A percentile compares a stretch with the other conserved stretches of the same genome.
Conservation (phyloP, 768 basidiomycete genomes). For the Leccinum truebloodii region DNA sequence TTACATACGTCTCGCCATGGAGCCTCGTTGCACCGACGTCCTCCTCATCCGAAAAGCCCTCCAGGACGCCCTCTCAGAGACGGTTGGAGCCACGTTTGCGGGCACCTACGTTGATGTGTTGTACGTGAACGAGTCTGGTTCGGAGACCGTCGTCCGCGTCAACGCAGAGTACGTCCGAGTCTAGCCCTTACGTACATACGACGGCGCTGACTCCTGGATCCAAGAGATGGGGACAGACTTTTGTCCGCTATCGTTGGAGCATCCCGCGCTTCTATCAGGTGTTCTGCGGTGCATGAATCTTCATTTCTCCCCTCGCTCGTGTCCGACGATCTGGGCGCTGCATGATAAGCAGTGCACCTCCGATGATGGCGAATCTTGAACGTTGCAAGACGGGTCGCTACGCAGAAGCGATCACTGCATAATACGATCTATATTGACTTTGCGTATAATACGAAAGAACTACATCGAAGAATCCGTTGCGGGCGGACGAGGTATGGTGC, state of each 20-base stretch:
- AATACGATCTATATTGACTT: constrained; percentile 4
- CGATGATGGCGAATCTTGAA: constrained; percentile 12
- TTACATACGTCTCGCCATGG: constrained; percentile 27
- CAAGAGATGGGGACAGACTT: constrained; percentile 26
- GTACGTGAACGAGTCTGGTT: constrained; percentile 39
- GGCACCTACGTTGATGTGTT: constrained; percentile 60
- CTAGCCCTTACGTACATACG: background rate
- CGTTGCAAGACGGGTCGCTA: background rate
- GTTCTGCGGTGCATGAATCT: constrained; percentile 25
- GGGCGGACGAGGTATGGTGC: constrained; percentile 11
- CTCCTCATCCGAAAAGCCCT: constrained; percentile 54
- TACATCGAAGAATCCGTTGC: background rate
- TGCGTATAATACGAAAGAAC: constrained; percentile 3
- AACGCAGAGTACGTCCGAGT: constrained; percentile 17
- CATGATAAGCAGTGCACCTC: constrained; percentile 8
- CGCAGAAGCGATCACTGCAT: background rate
- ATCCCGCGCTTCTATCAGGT: constrained; percentile 27
- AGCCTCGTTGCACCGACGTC: constrained; percentile 36
- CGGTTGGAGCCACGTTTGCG: constrained; percentile 55
- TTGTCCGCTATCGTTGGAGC: constrained; percentile 28
- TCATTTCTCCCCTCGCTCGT: constrained; percentile 35
- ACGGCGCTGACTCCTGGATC: background rate
- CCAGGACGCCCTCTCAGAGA: constrained; percentile 53
- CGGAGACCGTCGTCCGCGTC: constrained; percentile 27
- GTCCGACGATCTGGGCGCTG: constrained; percentile 9